These are phyloP conservation scores for Eimeria maxima DNA, from an alignment of 169 alveolate species.

Conservation along the genomic window DNA sequence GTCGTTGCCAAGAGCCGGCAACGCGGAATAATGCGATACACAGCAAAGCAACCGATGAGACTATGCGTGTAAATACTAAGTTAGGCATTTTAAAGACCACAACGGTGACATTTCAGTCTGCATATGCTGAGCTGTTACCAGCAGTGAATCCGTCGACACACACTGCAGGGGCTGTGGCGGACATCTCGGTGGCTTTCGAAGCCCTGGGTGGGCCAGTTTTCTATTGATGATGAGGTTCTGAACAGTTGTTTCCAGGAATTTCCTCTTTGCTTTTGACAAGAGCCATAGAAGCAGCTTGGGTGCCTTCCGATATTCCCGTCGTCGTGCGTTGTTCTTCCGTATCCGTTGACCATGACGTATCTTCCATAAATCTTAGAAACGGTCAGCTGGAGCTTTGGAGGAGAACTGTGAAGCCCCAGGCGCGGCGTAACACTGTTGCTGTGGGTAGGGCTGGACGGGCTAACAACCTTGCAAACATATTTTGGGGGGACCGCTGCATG, in stretches of 20 bases:
- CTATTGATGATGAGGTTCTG: background rate
- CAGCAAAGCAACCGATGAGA: no score
- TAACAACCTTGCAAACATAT: background rate
- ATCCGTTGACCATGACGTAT: background rate
- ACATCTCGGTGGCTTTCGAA: background rate
- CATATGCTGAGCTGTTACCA: background rate
- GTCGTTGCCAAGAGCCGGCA: background rate
- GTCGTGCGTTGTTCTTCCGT: background rate
- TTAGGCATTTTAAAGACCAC: background rate
- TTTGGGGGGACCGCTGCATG: background rate
- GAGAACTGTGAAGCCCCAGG: background rate
- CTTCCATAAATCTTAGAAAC: background rate
- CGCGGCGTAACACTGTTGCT: background rate
- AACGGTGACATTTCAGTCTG: background rate
- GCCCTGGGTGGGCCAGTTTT: background rate
- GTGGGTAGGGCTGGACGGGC: background rate
- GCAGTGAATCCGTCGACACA: background rate
- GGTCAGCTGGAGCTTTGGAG: background rate
- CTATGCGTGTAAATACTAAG: background rate
- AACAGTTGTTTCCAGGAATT: background rate
- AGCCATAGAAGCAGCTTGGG: background rate
- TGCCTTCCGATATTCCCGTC: background rate
- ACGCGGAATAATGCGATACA: background rate
- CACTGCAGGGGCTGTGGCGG: background rate
- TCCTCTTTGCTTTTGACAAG: background rate